Evolutionary conservation across 1,284 basidiomycete species (phyloP).

Genomic region (Moniliella sp.): DNA sequence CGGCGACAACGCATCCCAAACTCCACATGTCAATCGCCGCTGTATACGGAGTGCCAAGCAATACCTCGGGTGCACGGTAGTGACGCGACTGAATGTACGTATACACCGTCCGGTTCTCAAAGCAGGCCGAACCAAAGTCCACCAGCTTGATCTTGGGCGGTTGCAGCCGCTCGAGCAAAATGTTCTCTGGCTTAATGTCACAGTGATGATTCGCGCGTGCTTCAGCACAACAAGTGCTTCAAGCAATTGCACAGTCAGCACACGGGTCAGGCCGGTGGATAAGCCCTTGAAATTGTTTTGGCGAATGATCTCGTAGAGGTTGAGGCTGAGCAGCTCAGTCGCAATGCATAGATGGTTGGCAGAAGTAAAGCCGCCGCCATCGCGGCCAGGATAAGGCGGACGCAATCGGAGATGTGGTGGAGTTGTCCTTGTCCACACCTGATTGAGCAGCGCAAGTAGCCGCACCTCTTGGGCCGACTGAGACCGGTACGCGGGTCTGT

Average conservation of each 20-base stretch:
- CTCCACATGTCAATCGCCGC: constrained; percentile 91
- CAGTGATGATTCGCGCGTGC: constrained; percentile 91
- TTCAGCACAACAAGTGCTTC: constrained; percentile 80
- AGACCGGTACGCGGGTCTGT: too few relatives aligned
- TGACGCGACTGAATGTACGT: constrained; percentile 99
- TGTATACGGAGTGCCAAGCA: constrained; percentile 77
- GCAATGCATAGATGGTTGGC: constrained; percentile 87
- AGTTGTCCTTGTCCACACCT: constrained; percentile 61
- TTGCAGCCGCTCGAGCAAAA: constrained; percentile 45
- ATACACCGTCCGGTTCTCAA: constrained; percentile 93
- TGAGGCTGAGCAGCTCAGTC: constrained; percentile 87
- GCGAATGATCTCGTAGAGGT: constrained; percentile 97
- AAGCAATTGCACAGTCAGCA: constrained; percentile 83
- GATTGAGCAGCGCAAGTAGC: constrained; percentile 68
- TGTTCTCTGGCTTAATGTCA: constrained; percentile 56
- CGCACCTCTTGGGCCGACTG: constrained; percentile 99
- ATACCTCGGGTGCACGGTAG: constrained; percentile 90
- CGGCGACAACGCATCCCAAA: constrained; percentile 81
- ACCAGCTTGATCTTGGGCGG: constrained; percentile 97
- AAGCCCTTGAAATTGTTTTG: constrained; percentile 97
- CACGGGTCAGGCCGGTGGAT: constrained; percentile 84
- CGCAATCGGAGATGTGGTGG: constrained; percentile 81
- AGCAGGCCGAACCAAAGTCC: constrained; percentile 94
- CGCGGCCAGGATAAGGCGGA: too few relatives aligned
- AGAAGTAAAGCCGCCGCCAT: constrained; percentile 96